Conservation (phyloP, 306 rosid species). For the Gastrolobium villosum region DNA sequence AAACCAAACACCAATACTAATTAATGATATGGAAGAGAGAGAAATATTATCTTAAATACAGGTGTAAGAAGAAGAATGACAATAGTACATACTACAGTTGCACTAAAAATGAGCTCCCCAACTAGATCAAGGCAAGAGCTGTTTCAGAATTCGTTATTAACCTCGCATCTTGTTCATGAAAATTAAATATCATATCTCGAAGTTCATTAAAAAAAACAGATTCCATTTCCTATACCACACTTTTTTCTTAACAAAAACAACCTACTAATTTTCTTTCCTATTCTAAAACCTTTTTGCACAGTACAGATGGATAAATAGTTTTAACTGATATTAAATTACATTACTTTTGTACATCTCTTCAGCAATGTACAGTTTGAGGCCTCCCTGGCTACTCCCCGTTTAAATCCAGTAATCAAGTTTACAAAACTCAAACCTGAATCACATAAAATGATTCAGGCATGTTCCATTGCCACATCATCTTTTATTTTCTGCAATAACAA, state of each 20-base stretch:
- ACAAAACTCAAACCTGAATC: slow-evolving; percentile 2
- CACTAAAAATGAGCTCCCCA: too few relatives aligned
- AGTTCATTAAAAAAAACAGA: neutral
- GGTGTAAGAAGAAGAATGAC: too few relatives aligned
- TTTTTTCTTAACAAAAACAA: neutral
- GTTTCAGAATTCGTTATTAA: neutral
- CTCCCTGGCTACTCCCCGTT: slow-evolving; percentile 24
- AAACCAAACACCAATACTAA: too few relatives aligned
- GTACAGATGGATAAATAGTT: slow-evolving; percentile 32
- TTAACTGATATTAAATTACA: slow-evolving; percentile 35
- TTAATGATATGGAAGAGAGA: too few relatives aligned
- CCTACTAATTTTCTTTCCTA: neutral
- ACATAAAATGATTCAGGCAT: slow-evolving; percentile 26
- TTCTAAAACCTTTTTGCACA: neutral
- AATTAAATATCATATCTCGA: neutral
- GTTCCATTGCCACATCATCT: slow-evolving; percentile 36
- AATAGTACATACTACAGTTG: neutral
- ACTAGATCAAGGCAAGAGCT: neutral
- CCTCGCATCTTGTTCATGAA: neutral
- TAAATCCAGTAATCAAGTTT: slow-evolving; percentile 32
- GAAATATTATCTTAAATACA: too few relatives aligned
- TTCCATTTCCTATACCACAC: neutral
- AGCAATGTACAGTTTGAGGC: slow-evolving; percentile 26
- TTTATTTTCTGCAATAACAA: slow-evolving; percentile 59
- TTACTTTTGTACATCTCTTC: slow-evolving; percentile 32